Evolutionary conservation across 768 basidiomycete species (phyloP).

Genomic region (Pluteus cervinus): DNA sequence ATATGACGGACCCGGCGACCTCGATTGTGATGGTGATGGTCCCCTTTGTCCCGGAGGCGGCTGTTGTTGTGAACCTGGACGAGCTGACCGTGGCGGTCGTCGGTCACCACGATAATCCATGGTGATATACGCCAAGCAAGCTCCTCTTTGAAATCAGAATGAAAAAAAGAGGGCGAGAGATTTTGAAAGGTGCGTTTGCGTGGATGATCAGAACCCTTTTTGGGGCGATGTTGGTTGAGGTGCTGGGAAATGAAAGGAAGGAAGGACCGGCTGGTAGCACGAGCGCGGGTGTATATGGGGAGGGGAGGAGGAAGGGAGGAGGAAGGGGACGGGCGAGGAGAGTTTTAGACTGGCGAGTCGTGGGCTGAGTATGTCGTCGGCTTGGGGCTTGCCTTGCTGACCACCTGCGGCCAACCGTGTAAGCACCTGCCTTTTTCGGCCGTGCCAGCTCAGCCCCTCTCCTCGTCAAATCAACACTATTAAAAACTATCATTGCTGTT

Average conservation of each 20-base stretch:
- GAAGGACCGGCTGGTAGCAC: constrained; percentile 7
- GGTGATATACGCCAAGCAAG: no score
- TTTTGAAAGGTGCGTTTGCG: no score
- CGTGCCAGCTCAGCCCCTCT: neutral
- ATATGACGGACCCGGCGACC: constrained; percentile 34
- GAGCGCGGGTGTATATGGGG: constrained; percentile 10
- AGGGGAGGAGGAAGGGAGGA: constrained; percentile 4
- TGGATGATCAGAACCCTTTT: no score
- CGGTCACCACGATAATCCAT: constrained; percentile 41
- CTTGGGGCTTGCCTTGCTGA: constrained; percentile 6
- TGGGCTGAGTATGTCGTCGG: constrained; percentile 5
- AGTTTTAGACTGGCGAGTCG: constrained; percentile 3
- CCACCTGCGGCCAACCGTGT: no score
- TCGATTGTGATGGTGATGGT: constrained; percentile 29
- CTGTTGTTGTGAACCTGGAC: constrained; percentile 35
- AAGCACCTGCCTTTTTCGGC: no score
- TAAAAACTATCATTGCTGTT: no score
- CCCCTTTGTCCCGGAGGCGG: no score
- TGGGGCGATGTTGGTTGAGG: no score
- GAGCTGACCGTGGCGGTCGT: constrained; percentile 50
- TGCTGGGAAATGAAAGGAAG: neutral
- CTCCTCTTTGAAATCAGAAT: constrained; percentile 2
- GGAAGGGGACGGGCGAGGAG: constrained; percentile 4
- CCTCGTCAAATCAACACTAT: no score
- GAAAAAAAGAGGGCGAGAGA: constrained; percentile 2